A percentile compares a stretch with the other conserved stretches of the same genome.
phyloP scores from a whole-genome alignment of 805 yeast species.

The Candida silvicultrix region DNA sequence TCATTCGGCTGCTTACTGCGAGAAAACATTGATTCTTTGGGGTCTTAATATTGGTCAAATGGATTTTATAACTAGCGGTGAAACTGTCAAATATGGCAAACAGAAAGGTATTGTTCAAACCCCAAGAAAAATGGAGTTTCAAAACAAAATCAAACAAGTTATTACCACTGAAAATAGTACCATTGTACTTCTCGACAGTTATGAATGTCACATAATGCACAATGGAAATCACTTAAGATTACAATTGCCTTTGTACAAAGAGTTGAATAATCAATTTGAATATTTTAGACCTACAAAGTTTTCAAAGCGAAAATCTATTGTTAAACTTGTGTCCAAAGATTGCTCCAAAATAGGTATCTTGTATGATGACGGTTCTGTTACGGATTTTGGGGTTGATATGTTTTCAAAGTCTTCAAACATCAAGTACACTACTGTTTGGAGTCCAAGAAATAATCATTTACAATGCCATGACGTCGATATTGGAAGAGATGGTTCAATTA shows the following conservation, averaged over 20 bases:
- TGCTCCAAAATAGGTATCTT: slow-evolving; percentile 40
- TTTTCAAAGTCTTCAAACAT: slow-evolving; percentile 27
- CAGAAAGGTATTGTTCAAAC: slow-evolving; percentile 31
- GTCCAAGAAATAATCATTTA: slow-evolving; percentile 50
- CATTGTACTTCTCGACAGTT: slow-evolving; percentile 47
- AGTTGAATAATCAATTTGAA: slow-evolving; percentile 39
- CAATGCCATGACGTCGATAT: slow-evolving; percentile 63
- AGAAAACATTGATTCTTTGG: slow-evolving; percentile 51
- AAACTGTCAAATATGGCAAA: slow-evolving; percentile 23
- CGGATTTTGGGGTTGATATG: slow-evolving; percentile 26
- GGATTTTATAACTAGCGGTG: slow-evolving; percentile 41
- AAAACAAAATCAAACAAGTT: slow-evolving; percentile 40
- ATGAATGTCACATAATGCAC: slow-evolving; percentile 58
- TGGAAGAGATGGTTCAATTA: slow-evolving; percentile 59
- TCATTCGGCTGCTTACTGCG: slow-evolving; percentile 59
- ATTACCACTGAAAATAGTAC: slow-evolving; percentile 67
- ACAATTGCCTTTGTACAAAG: slow-evolving; percentile 26
- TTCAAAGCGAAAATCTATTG: slow-evolving; percentile 31
- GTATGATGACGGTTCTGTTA: slow-evolving; percentile 49
- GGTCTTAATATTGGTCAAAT: slow-evolving; percentile 81
- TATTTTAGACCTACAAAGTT: slow-evolving; percentile 46
- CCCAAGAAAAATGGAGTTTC: slow-evolving; percentile 36
- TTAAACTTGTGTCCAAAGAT: slow-evolving; percentile 31
- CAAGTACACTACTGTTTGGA: slow-evolving; percentile 52
- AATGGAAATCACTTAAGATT: slow-evolving; percentile 53